Conservation (phyloP, 495 filamentous ascomycete genomes). For the Penicillium salamii region DNA sequence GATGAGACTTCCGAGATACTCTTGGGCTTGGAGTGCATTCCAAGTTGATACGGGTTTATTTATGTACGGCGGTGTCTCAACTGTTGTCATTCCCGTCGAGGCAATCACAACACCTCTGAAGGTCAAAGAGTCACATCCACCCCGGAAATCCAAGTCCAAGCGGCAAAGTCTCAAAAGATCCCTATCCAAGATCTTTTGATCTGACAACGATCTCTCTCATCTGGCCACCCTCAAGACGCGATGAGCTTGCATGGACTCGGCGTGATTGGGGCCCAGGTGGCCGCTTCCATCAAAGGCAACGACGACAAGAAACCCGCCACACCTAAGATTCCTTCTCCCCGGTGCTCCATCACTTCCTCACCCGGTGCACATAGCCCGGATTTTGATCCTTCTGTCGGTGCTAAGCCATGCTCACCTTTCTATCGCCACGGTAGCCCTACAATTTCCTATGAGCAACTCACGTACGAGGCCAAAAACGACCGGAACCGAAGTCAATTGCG, state of each 20-base stretch:
- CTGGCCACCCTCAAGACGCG: not conserved
- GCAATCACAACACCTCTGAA: slow-evolving; percentile 13
- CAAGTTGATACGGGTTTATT: slow-evolving; percentile 27
- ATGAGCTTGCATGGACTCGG: slow-evolving; percentile 32
- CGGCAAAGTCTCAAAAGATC: slow-evolving; percentile 12
- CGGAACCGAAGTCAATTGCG: slow-evolving; percentile 18
- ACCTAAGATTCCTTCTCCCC: slow-evolving; percentile 10
- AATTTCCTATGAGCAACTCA: slow-evolving; percentile 45
- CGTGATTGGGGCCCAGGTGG: slow-evolving; percentile 33
- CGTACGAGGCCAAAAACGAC: slow-evolving; percentile 33
- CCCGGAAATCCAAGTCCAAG: slow-evolving; percentile 7
- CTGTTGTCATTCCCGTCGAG: slow-evolving; percentile 16
- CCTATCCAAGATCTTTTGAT: slow-evolving; percentile 14
- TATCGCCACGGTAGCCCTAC: slow-evolving; percentile 53
- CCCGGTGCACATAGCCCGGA: slow-evolving; percentile 24
- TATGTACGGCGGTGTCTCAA: slow-evolving; percentile 26
- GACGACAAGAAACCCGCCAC: slow-evolving; percentile 19
- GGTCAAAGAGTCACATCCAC: not conserved
- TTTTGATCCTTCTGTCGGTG: slow-evolving; percentile 41
- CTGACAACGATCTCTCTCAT: not conserved
- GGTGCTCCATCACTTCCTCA: slow-evolving; percentile 19
- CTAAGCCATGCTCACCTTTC: slow-evolving; percentile 58
- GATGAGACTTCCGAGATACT: slow-evolving; percentile 19
- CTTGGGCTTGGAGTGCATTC: slow-evolving; percentile 27
- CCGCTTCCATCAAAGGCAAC: slow-evolving; percentile 24